Percentiles rank a stretch among this genome's conserved stretches.
These are phyloP conservation scores for Cercospora sojina DNA, from an alignment of 2,329 filamentous ascomycete genomes.

Conservation along the genomic window DNA sequence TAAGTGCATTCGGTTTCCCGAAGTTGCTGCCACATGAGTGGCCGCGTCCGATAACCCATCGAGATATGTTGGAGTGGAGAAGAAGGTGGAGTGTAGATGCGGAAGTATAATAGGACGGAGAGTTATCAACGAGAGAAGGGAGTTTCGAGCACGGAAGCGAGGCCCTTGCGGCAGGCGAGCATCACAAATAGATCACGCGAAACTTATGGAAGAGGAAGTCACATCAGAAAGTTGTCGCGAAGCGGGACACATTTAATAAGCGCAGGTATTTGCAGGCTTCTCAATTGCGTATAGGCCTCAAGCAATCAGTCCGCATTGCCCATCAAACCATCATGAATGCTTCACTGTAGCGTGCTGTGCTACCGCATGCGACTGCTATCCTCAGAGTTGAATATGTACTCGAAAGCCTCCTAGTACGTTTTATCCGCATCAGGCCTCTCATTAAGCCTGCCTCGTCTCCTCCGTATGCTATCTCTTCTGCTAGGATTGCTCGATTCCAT, in stretches of 20 bases:
- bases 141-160: background rate
- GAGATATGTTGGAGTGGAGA: background rate
- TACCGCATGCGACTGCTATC: conserved; percentile 3
- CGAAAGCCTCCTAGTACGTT: conserved; percentile 16
- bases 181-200: background rate
- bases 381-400: conserved; percentile 13
- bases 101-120: background rate
- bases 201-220: background rate
- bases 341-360: conserved; percentile 5
- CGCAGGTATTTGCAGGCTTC: background rate
- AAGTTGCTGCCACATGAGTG: background rate
- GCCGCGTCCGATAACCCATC: background rate
- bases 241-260: background rate
- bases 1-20: background rate
- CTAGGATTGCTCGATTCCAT: conserved; percentile 43
- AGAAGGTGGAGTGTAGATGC: background rate
- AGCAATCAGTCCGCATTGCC: background rate
- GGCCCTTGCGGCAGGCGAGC: conserved; percentile 3
- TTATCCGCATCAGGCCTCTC: conserved; percentile 13
- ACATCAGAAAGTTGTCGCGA: background rate
- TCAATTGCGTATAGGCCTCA: background rate
- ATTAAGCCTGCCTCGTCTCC: conserved; percentile 28
- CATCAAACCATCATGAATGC: background rate
- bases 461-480: conserved; percentile 34
- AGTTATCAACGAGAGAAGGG: background rate